Evolutionary conservation across 2,329 filamentous ascomycete genomes (phyloP), one percentile per base, ranked within the genome.

Genomic region (Colletotrichum somersetense): DNA sequence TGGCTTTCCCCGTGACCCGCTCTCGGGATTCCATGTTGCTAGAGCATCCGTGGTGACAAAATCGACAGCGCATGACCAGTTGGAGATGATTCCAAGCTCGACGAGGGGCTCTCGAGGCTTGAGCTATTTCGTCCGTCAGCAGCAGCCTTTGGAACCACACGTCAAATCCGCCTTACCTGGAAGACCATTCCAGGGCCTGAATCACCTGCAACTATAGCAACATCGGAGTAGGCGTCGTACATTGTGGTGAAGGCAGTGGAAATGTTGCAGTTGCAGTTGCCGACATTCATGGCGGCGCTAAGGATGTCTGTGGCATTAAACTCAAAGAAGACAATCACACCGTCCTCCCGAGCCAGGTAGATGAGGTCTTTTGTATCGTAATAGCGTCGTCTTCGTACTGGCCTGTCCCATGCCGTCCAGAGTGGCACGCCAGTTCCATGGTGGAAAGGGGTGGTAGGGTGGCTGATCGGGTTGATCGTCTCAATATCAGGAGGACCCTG

Each of bases 261-360:
- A 58, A 97, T 92, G 72, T 93, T 93, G 76, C 92, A 92, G 64
- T 89, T 86, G 75, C 93, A 90, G 62, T 87, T 86, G 10, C 92
- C 92, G 69, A 93, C 86, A 66, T 88, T 85, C 57, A 87, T 86
- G 66, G 87, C 84, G 52, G 86, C 85, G 63, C 87, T 85, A 65
- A 91, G 79, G 75, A 89, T 84, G 57, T 86, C 88, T 74, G 84
- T 84, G 7, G 86, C 86, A 55, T 89, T 88, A 71, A 94, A 89
- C 75, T 94, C 91, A 5, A 96, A 81, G 74, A 92, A 93, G 66
- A 91, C 88, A 12, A 98, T 87, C 61, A 91, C 85, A 3, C 96
- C 96, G 78, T 98, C 96, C 81, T 98, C 96, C 66, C 95, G 90
- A 14, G 92, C 93, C 20, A 99, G 84, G 78, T 96, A 97, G 61